These are phyloP conservation scores for Penicillium sp. DNA, from an alignment of 2,329 filamentous ascomycete species.

Conservation along the genomic window DNA sequence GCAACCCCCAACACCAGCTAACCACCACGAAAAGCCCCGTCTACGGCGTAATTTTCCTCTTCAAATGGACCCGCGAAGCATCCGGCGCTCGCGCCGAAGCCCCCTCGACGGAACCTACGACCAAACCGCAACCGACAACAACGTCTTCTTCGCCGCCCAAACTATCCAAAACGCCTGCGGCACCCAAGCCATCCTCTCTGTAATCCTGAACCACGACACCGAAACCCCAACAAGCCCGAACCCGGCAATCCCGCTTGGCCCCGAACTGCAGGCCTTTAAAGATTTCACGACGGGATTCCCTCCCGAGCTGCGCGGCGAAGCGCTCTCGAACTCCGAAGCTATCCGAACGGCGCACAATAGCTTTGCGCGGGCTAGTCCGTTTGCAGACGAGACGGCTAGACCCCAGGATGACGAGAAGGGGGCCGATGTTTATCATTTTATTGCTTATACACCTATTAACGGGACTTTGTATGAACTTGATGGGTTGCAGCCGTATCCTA, in stretches of 20 bases:
- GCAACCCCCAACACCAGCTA: background rate
- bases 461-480: conserved; percentile 89
- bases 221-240: conserved; percentile 24
- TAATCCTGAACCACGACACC: conserved; percentile 75
- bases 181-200: conserved; percentile 88
- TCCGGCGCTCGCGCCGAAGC: conserved; percentile 63
- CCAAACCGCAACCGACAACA: conserved; percentile 63
- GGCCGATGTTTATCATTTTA: conserved; percentile 88
- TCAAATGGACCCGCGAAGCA: conserved; percentile 67
- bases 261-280: conserved; percentile 70
- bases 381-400: conserved; percentile 82
- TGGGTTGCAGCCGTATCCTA: conserved; percentile 87
- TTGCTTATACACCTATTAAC: conserved; percentile 82
- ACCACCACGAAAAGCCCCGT: conserved; percentile 56
- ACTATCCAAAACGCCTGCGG: conserved; percentile 99
- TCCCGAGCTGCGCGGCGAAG: conserved; percentile 67
- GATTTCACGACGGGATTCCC: conserved; percentile 85
- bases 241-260: conserved; percentile 63
- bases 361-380: conserved; percentile 83
- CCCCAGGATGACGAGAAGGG: conserved; percentile 65
- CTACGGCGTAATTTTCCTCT: conserved; percentile 97
- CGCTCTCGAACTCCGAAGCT: conserved; percentile 65
- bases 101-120: conserved; percentile 79
- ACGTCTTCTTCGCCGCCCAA: conserved; percentile 89
- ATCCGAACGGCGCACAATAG: conserved; percentile 83